Base-by-base conservation (phyloP, 805 yeast genomes). In the Saccharomycopsis amapae region DNA sequence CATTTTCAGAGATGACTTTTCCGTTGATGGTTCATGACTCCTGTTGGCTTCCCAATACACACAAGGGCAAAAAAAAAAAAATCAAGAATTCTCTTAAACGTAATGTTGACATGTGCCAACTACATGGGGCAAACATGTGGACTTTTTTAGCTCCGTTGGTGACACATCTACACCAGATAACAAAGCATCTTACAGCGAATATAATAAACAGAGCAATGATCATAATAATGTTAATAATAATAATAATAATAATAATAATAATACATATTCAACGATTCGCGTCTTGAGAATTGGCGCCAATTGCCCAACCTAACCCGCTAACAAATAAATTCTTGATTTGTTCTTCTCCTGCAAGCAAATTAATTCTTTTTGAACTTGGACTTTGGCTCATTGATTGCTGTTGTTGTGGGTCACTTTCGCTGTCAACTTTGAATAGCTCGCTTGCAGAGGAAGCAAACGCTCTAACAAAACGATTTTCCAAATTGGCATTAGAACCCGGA, bases 231-330 rank as follows among this genome's bases (percentile, higher is more conserved):
- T n/a, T n/a, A 20, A 10, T 18, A 19, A 5, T 13, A 35, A 15
- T 20, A 35, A 5, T 30, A 35, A 9, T 10, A 22, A 12, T 20
- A 19, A 6, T 3, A 22, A 15, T 23, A 36, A n/a, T n/a, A n/a
- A n/a, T n/a, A n/a, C n/a, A n/a, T n/a, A n/a, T 31, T 10, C 17
- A 31, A 10, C 40, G 28, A 22, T 44, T 44, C 9, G 17, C 37
- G 19, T 49, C 50, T 19, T 33, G 36, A 35, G 46, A 47, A 44
- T 58, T 62, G 33, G 81, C 81, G 4, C 81, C 81, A 52, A 76
- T 73, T 3, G 81, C 81, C 82, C 82, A 76, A 3, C 81, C 81
- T 25, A 76, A 58, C 1, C 81, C 81, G 22, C 75, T 67, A 2
- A 72, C 78, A 45, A 76, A 62, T 46, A 76, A 55, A 46, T 67